These are phyloP conservation scores for Backusella sp. DNA, from an alignment of 192 early-diverging fungal genomes.

Conservation along the genomic window DNA sequence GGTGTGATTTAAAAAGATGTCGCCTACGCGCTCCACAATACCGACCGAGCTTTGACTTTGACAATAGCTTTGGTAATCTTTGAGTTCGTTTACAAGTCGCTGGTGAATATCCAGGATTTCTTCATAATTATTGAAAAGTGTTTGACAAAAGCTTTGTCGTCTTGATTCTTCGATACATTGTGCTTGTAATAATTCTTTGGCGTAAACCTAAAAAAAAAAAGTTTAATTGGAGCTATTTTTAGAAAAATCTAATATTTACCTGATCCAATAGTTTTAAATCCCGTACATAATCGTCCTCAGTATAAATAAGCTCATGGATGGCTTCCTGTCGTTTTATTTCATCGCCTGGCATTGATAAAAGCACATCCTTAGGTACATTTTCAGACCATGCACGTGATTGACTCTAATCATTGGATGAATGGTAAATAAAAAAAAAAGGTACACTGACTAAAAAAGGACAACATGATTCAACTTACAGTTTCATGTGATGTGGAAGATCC, in stretches of 20 bases:
- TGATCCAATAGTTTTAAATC: conserved; percentile 85
- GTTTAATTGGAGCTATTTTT: conserved; percentile 30
- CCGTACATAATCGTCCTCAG: conserved; percentile 91
- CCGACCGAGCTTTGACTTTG: conserved; percentile 61
- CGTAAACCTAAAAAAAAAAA: conserved; percentile 23
- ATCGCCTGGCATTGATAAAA: conserved; percentile 60
- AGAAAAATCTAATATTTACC: conserved; percentile 41
- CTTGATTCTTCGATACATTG: conserved; percentile 24
- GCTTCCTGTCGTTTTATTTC: conserved; percentile 91
- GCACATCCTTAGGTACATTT: conserved; percentile 67
- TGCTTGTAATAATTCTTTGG: conserved; percentile 48
- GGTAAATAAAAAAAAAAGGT: background rate
- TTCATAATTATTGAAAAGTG: conserved; percentile 71
- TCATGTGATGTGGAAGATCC: conserved; percentile 11
- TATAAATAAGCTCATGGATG: conserved; percentile 88
- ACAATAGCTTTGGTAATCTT: conserved; percentile 50
- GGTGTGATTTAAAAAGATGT: conserved; percentile 71
- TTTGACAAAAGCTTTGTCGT: conserved; percentile 56
- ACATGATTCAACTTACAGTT: background rate
- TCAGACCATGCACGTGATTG: conserved; percentile 64
- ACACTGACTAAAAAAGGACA: background rate
- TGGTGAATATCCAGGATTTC: conserved; percentile 58
- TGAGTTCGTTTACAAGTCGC: conserved; percentile 50
- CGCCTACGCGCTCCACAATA: conserved; percentile 80
- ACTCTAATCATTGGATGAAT: conserved; percentile 10